Conservation (phyloP, 345 rosid genomes). For the Eucalyptus sideroxylon region DNA sequence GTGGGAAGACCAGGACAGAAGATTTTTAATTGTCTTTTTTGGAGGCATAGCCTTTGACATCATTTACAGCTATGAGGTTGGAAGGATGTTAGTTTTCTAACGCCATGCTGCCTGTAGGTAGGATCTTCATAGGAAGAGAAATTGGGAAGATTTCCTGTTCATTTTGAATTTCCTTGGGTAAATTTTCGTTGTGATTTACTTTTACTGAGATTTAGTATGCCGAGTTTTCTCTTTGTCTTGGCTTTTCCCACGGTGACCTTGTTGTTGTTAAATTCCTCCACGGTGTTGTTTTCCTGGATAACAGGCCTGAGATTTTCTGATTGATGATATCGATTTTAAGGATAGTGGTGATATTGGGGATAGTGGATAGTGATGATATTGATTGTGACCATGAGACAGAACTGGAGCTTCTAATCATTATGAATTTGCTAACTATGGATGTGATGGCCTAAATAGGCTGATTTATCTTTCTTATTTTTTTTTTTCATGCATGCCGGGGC, state of each 20-base stretch:
- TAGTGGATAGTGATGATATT: background rate
- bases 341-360: background rate
- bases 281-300: background rate
- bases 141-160: background rate
- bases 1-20: background rate
- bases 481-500: background rate
- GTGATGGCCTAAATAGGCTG: background rate
- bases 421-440: background rate
- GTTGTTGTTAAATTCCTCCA: background rate
- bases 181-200: background rate
- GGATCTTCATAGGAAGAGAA: background rate
- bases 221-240: background rate
- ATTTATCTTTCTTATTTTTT: background rate
- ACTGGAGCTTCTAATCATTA: background rate
- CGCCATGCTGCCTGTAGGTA: background rate
- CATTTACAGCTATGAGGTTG: background rate
- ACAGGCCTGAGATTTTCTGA: background rate
- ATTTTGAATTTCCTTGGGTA: background rate
- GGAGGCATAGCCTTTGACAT: background rate
- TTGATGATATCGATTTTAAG: background rate
- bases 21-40: background rate
- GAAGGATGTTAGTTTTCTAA: background rate
- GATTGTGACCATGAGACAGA: background rate
- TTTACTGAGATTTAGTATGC: background rate
- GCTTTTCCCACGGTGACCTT: background rate